A percentile compares a stretch with the other conserved stretches of the same genome.
These are phyloP conservation scores for Tylopilus vinaceipallidus DNA, from an alignment of 768 basidiomycete genomes.

Conservation along the genomic window DNA sequence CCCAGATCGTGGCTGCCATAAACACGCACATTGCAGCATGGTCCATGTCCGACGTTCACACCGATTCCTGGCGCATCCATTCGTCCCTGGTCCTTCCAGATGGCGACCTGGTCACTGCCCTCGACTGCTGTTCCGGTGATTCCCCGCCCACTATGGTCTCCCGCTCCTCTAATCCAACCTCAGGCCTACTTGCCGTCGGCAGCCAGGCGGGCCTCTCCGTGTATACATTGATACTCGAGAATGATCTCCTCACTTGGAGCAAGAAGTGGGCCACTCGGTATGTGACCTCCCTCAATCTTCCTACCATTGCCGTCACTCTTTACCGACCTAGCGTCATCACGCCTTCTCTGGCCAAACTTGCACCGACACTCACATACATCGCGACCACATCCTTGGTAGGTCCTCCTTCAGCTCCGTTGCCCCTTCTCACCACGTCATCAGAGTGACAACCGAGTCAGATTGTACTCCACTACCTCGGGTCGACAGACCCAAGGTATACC, in stretches of 20 bases:
- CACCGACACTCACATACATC: slow-evolving; percentile 77
- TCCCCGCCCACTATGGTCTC: neutral
- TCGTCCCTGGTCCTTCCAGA: slow-evolving; percentile 72
- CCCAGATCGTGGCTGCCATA: slow-evolving; percentile 72
- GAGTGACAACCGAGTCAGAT: slow-evolving; percentile 56
- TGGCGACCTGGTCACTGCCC: slow-evolving; percentile 50
- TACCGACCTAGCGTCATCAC: slow-evolving; percentile 41
- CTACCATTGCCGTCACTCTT: slow-evolving; percentile 11
- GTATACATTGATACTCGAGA: slow-evolving; percentile 75
- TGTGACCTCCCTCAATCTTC: slow-evolving; percentile 15
- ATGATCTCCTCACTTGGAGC: slow-evolving; percentile 82
- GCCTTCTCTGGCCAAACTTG: slow-evolving; percentile 56
- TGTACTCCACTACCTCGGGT: slow-evolving; percentile 74
- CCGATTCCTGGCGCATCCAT: slow-evolving; percentile 74
- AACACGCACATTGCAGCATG: slow-evolving; percentile 70
- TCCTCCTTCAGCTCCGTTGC: slow-evolving; percentile 1
- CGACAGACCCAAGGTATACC: slow-evolving; percentile 63
- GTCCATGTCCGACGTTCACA: slow-evolving; percentile 66
- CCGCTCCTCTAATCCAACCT: slow-evolving; percentile 25
- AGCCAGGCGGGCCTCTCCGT: slow-evolving; percentile 59
- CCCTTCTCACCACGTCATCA: slow-evolving; percentile 28
- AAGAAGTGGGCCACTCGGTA: slow-evolving; percentile 73
- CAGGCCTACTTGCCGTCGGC: slow-evolving; percentile 76
- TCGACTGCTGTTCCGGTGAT: slow-evolving; percentile 76
- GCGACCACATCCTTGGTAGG: slow-evolving; percentile 60